Percentiles rank a stretch among this genome's conserved stretches.
Conservation (phyloP, 768 basidiomycete genomes). For the Lyophyllum decastes region DNA sequence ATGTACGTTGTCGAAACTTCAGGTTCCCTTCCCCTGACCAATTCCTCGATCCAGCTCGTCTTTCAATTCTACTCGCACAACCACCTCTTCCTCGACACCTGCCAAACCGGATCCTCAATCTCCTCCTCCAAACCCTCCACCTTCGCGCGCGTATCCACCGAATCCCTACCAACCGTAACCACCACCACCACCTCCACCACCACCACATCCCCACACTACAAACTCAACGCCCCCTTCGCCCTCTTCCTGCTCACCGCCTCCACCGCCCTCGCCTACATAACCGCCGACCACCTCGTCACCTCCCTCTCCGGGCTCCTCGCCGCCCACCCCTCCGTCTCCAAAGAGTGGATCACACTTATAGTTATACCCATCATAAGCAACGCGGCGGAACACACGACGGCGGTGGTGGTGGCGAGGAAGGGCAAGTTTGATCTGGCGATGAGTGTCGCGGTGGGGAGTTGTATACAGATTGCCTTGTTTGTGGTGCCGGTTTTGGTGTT, state of each 20-base stretch:
- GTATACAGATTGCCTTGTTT: conserved; percentile 45
- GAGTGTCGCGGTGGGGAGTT: conserved; percentile 44
- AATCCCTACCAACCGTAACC: conserved; percentile 25
- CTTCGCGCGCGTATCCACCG: conserved; percentile 21
- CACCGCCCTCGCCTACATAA: conserved; percentile 41
- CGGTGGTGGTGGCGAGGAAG: conserved; percentile 43
- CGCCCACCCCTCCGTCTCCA: conserved; percentile 37
- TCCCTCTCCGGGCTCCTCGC: conserved; percentile 42
- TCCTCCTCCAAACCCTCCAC: conserved; percentile 18
- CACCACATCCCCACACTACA: conserved; percentile 31
- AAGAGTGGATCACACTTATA: conserved; percentile 47
- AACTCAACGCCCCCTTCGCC: conserved; percentile 36
- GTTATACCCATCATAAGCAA: conserved; percentile 44
- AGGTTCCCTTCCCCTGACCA: too few relatives aligned
- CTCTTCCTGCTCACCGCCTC: conserved; percentile 30
- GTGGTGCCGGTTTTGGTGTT: conserved; percentile 41
- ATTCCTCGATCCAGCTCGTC: conserved; percentile 40
- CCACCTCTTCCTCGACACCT: conserved; percentile 41
- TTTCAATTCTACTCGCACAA: conserved; percentile 59
- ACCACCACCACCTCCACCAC: conserved; percentile 8
- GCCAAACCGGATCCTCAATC: conserved; percentile 22
- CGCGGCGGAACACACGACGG: conserved; percentile 43
- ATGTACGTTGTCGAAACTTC: too few relatives aligned
- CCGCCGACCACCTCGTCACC: conserved; percentile 41
- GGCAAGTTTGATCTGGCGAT: conserved; percentile 45